These are phyloP conservation scores for Neospermospora avenae DNA, from an alignment of 2,329 filamentous ascomycete genomes.

Conservation along the genomic window DNA sequence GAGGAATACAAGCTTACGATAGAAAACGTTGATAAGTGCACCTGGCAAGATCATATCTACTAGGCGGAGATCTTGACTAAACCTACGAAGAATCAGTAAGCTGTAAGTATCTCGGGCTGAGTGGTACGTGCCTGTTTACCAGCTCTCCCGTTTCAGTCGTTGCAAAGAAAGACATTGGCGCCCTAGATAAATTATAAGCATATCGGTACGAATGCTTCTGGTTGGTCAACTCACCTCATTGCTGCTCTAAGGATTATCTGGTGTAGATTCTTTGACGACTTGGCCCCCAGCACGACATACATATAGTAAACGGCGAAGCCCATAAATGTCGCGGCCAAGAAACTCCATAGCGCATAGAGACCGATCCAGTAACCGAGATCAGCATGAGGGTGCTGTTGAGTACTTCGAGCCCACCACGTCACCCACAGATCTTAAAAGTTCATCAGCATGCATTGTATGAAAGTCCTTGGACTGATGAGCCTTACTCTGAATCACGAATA, in stretches of 20 bases:
- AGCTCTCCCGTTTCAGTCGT: conserved; percentile 2
- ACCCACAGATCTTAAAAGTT: neutral
- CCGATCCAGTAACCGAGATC: neutral
- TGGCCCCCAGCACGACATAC: neutral
- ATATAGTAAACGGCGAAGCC: neutral
- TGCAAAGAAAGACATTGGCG: conserved; percentile 4
- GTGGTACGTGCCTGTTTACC: neutral
- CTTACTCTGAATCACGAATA: neutral
- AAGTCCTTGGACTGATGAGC: neutral
- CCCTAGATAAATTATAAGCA: neutral
- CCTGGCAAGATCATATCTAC: conserved; percentile 1
- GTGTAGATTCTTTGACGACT: neutral
- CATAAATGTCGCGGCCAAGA: neutral
- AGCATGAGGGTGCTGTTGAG: neutral
- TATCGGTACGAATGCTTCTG: neutral
- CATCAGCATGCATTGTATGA: neutral
- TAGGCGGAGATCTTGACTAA: conserved; percentile 12
- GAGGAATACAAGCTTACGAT: neutral
- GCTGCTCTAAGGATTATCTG: neutral
- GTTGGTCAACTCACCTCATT: neutral
- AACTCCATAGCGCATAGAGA: neutral
- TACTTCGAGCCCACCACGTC: neutral
- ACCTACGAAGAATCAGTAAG: neutral
- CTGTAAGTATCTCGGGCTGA: no score
- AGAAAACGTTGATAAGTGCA: neutral